A percentile compares a stretch with the other conserved stretches of the same genome.
Conservation (phyloP, 176 grass and related monocot genomes). For the Aegilops umbellulata region DNA sequence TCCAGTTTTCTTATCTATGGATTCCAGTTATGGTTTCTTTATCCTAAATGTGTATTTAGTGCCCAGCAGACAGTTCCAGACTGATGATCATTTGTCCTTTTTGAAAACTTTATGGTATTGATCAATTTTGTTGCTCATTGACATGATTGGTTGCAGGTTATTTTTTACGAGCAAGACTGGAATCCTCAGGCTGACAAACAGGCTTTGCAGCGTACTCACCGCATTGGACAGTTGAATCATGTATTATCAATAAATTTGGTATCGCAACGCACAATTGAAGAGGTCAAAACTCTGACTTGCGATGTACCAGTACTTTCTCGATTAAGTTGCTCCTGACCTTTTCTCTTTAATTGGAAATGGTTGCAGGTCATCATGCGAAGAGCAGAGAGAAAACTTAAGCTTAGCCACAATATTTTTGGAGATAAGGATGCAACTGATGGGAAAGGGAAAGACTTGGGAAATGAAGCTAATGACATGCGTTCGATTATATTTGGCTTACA, state of each 20-base stretch:
- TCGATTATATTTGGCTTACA: constrained; percentile 83
- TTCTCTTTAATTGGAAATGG: neutral
- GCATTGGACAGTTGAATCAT: constrained; percentile 95
- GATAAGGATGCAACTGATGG: constrained; percentile 47
- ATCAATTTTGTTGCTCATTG: constrained; percentile 13
- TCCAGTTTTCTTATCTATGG: neutral
- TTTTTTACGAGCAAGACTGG: constrained; percentile 99
- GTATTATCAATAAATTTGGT: constrained; percentile 94
- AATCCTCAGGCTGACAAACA: constrained; percentile 98
- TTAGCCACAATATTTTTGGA: constrained; percentile 71
- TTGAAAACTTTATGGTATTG: constrained; percentile 23
- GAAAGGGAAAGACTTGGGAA: constrained; percentile 44
- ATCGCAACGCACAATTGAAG: constrained; percentile 81
- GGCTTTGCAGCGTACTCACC: constrained; percentile 91
- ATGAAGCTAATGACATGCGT: constrained; percentile 69
- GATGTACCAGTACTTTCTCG: neutral
- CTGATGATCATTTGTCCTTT: constrained; percentile 11
- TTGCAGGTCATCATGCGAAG: constrained; percentile 92
- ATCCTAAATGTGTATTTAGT: constrained; percentile 18
- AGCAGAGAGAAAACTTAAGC: constrained; percentile 89
- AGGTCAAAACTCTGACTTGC: constrained; percentile 51
- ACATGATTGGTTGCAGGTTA: constrained; percentile 56
- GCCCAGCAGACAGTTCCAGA: neutral
- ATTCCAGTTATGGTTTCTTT: constrained; percentile 15
- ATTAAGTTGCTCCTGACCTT: constrained; percentile 21